phyloP scores from a whole-genome alignment of 2,329 filamentous ascomycete species.

The Colletotrichum sansevieriae region DNA sequence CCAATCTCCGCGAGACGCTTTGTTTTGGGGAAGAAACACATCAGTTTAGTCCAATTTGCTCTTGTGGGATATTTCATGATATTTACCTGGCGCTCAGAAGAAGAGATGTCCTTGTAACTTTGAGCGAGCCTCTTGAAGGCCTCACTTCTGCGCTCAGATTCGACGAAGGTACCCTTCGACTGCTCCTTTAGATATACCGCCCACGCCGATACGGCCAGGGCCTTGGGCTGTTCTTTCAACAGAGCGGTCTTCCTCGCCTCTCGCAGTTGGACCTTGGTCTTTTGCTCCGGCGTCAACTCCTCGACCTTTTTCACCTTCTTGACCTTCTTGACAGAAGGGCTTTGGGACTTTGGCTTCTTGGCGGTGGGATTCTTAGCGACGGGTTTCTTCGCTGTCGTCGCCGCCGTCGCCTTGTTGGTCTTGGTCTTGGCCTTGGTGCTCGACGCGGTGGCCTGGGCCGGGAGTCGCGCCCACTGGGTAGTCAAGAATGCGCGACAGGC shows the following conservation, averaged over 20 bases:
- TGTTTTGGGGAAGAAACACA: background rate
- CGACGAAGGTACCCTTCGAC: slow-evolving; percentile 43
- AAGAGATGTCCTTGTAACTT: slow-evolving; percentile 56
- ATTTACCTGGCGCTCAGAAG: slow-evolving; percentile 58
- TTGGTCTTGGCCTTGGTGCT: slow-evolving; percentile 41
- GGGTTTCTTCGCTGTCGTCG: slow-evolving; percentile 43
- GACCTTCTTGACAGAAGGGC: slow-evolving; percentile 44
- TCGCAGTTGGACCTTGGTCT: slow-evolving; percentile 49
- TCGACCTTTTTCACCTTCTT: slow-evolving; percentile 46
- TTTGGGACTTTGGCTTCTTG: slow-evolving; percentile 31
- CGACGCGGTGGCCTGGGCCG: slow-evolving; percentile 42
- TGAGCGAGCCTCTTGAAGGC: slow-evolving; percentile 47
- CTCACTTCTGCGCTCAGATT: background rate
- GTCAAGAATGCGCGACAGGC: slow-evolving; percentile 49
- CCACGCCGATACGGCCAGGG: slow-evolving; percentile 53
- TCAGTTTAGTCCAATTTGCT: background rate
- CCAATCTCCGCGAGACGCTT: slow-evolving; percentile 54
- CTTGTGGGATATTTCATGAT: background rate
- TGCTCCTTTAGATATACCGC: slow-evolving; percentile 52
- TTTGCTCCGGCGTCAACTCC: slow-evolving; percentile 54
- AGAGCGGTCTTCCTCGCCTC: slow-evolving; percentile 58
- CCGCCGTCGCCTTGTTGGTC: slow-evolving; percentile 29
- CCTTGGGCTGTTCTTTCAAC: slow-evolving; percentile 52
- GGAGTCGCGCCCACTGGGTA: slow-evolving; percentile 47
- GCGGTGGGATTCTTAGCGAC: slow-evolving; percentile 44